Evolutionary conservation across 2,329 filamentous ascomycete species (phyloP), one percentile per base, ranked within the genome.

Genomic region (Dryadomyces quercus-mongolicae): DNA sequence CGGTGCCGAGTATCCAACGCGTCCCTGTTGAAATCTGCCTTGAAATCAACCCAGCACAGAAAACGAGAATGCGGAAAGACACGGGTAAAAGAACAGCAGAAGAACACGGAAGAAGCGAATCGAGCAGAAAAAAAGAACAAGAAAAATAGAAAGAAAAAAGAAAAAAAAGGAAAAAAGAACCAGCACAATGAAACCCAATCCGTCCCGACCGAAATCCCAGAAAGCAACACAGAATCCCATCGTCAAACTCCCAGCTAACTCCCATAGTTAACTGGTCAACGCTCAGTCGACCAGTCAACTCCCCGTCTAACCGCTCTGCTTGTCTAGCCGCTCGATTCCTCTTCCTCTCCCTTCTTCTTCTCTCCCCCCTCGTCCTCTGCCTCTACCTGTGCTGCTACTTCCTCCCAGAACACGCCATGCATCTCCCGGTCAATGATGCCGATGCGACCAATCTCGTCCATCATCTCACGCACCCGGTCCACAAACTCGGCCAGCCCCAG

Each of bases 401-500:
- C 69, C 66, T 88, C 84, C 74, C 87, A 90, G 84, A 84, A 88
- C 46, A 70, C 63, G 13, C 79, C 79, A 66, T 89, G 86, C 8
- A 80, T 76, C 57, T 80, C 81, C 58, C 82, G 75, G 64, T 90
- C 86, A 5, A 89, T 81, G 5, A 71, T 71, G 15, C 82, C 81
- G 3, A 89, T 75, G 63, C 77, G 77, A 45, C 78, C 75, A 56
- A 90, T 69, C 62, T 84, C 74, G 38, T 88, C 84, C 8, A 86
- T 81, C 60, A 90, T 83, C 50, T 81, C 80, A 36, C 83, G 74
- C 15, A 90, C 81, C 57, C 77, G 79, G 31, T 80, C 77, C 16
- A 85, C 82, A 64, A 90, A 90, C 67, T 91, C 86, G 0, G 82
- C 82, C 55, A 91, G 68, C 0, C 86, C 86, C 18, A 86, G 74